phyloP scores from a whole-genome alignment of 345 rosid genomes.

The Anastatica hierochuntica region DNA sequence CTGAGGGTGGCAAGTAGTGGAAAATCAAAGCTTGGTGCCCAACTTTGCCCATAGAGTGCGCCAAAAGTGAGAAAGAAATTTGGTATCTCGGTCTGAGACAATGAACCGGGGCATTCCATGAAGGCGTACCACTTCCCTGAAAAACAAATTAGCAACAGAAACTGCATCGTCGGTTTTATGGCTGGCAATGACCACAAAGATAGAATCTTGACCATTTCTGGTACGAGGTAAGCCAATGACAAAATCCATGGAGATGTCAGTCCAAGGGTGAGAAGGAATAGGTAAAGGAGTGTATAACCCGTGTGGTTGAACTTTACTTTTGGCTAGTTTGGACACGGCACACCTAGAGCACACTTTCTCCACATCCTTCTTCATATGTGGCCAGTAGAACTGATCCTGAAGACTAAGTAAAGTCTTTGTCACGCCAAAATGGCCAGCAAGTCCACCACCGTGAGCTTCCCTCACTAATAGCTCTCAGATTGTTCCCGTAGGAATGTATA shows the following conservation, averaged over 20 bases:
- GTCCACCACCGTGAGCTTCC: background rate
- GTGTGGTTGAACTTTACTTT: background rate
- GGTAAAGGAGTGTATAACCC: background rate
- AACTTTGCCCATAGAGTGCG: background rate
- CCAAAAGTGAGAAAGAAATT: background rate
- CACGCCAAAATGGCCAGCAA: background rate
- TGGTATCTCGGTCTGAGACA: background rate
- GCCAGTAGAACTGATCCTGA: background rate
- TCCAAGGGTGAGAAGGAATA: background rate
- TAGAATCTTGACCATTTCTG: background rate
- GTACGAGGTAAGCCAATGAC: background rate
- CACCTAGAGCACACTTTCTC: background rate
- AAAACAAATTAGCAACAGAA: background rate
- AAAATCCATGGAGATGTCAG: background rate
- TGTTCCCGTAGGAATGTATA: background rate
- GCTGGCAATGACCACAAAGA: background rate
- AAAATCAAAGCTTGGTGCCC: background rate
- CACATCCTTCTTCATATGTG: background rate
- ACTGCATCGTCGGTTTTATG: background rate
- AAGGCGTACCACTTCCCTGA: background rate
- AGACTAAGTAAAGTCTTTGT: background rate
- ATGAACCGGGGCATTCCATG: background rate
- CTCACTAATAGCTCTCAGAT: background rate
- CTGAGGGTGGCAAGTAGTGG: background rate
- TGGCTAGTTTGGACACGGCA: background rate